A percentile compares a stretch with the other conserved stretches of the same genome.
These are phyloP conservation scores for Mucor lusitanicus DNA, from an alignment of 371 early-diverging fungal species.

Conservation along the genomic window DNA sequence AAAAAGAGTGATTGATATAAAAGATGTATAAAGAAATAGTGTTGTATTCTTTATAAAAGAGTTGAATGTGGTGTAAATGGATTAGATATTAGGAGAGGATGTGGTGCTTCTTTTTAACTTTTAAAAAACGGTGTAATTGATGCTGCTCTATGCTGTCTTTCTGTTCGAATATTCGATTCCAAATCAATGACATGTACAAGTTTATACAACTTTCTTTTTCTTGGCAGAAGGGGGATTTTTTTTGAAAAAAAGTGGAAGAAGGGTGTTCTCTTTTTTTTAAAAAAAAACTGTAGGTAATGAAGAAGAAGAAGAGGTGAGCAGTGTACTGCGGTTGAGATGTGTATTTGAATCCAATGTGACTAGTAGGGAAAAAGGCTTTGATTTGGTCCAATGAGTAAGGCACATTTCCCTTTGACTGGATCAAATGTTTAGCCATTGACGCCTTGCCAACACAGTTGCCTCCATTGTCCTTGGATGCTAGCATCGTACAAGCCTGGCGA, in stretches of 20 bases:
- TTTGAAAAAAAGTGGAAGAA: slow-evolving; percentile 1
- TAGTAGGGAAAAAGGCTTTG: too few species aligned
- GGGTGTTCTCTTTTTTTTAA: slow-evolving; percentile 1
- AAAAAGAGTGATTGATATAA: neutral
- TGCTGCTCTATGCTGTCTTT: slow-evolving; percentile 49
- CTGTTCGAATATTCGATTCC: slow-evolving; percentile 43
- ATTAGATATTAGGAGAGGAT: slow-evolving; percentile 11
- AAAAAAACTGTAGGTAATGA: neutral
- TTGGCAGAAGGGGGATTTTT: neutral
- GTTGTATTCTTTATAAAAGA: neutral
- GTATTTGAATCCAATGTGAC: too few species aligned
- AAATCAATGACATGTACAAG: slow-evolving; percentile 55
- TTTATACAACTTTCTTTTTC: slow-evolving; percentile 17
- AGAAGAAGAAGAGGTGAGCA: neutral
- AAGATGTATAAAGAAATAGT: slow-evolving; percentile 1
- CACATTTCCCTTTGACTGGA: too few species aligned
- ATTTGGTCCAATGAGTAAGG: too few species aligned
- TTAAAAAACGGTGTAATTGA: slow-evolving; percentile 42
- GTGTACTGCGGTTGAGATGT: neutral
- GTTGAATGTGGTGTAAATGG: neutral
- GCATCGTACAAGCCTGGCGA: too few species aligned
- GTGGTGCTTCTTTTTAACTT: slow-evolving; percentile 49
- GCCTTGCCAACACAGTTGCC: too few species aligned
- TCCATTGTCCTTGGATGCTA: too few species aligned
- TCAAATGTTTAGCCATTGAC: too few species aligned